Evolutionary conservation across 2,329 filamentous ascomycete genomes (phyloP), one percentile per base, ranked within the genome.

Genomic region (Ophiobolus disseminans): DNA sequence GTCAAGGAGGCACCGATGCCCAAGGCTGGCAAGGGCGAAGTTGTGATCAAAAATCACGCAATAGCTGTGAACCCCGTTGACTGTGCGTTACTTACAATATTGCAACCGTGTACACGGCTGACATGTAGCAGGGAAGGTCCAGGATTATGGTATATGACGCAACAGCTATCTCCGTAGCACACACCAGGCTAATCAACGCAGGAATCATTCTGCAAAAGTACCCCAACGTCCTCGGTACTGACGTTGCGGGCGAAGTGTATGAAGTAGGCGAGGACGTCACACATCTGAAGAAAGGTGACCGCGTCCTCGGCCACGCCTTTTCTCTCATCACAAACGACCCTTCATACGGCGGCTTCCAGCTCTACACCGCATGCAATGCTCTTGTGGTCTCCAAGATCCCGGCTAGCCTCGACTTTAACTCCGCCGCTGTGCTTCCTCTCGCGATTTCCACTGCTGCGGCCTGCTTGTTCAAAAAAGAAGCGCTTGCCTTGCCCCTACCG

Each of bases 221-320:
- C 52, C 68, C 65, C 19, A 64, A 62, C 13, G 55, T 75, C 23
- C 50, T 73, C 5, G 78, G 78, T 9, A 61, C 55, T 8, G 78
- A 80, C 53, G 66, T 78, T 11, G 76, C 77, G 1, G 78, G 78
- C 10, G 73, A 77, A 55, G 70, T 80, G 2, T 57, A 75, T 19
- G 76, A 78, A 52, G 68, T 80, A 5, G 79, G 78, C 2, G 64
- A 73, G n/a, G 67, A 65, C 6, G 78, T 81, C 4, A 73, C 72
- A 5, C 70, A 76, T 8, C 74, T 79, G 55, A 68, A 74, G 44
- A 69, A 73, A 16, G 78, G 78, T 2, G 73, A 78, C 48, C 73
- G 77, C 20, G 77, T 80, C 4, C 63, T 76, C 21, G 78, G 68
- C 28, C 63, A 69, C 40, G 57, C 57, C 6, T 55, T 69, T 38